Base-by-base conservation (phyloP, 164 flowering plant genomes). In the Vitis labrusca region DNA sequence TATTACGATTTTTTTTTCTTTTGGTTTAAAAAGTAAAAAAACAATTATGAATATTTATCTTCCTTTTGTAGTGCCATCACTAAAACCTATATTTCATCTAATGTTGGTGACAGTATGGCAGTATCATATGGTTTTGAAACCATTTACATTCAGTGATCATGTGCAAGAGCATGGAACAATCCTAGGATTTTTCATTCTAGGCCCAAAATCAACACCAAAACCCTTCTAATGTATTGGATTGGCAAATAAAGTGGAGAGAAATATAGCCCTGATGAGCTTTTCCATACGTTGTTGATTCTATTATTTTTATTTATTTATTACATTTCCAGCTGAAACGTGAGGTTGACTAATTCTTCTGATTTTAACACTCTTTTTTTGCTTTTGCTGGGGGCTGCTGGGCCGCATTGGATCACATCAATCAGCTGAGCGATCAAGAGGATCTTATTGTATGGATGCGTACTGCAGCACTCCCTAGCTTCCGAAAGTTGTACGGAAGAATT, bases 371-470 rank as follows among this genome's bases (percentile, higher is more conserved):
- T 37, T 54, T 64, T 32, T 59, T 54, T 44, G 29, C 49, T 59
- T 73, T 70, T 66, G 68, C 44, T 70, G 23, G 61, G 9, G 56
- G 62, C 2, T 55, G 57, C 32, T 5, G 44, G 44, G 27, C 27
- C 27, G 6, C 44, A 37, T 0, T 37, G 44, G 44, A 37, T 65
- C 37, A 11, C 53, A 30, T 70, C 37, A 48, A 71, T 52, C 61
- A 92, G 97, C 82, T 92, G 63, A 90, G 96, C 53, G 91, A 89
- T 66, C 95, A 92, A 77, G 97, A 90, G 82, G 97, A 92, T 79
- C 92, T 92, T 65, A 90, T 92, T 17, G 92, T 92, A 5, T 92
- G 97, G 97, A 92, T 92, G 97, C 90, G 96, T n/a, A 89, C 94
- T 61, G 82, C 94, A 70, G 97, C 96, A 66, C 88, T 92, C 48